Conservation (phyloP, 768 basidiomycete species). For the Saitozyma podzolica region DNA sequence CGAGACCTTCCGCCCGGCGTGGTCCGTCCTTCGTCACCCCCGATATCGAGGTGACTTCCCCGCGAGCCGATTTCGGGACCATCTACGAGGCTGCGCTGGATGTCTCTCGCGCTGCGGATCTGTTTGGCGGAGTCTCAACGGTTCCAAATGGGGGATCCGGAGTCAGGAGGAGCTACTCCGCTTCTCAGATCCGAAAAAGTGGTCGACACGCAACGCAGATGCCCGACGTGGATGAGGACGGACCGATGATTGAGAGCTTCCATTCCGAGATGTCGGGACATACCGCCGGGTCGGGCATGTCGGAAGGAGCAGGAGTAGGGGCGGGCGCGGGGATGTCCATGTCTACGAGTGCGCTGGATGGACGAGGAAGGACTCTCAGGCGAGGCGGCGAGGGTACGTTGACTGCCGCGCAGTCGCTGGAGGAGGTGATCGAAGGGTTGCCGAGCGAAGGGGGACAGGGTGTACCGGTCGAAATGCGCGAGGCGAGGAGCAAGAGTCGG, state of each 20-base stretch:
- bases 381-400: not conserved
- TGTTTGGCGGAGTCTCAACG: too few relatives aligned
- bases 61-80: slow-evolving; percentile 19
- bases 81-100: slow-evolving; percentile 50
- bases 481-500: slow-evolving; percentile 35
- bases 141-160: too few relatives aligned
- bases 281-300: slow-evolving; percentile 8
- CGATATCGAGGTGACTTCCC: too few relatives aligned
- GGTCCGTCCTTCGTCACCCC: too few relatives aligned
- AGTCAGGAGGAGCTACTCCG: too few relatives aligned
- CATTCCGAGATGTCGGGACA: slow-evolving; percentile 62
- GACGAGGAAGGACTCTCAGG: slow-evolving; percentile 22
- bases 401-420: slow-evolving; percentile 6
- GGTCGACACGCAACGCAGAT: slow-evolving; percentile 12
- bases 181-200: slow-evolving; percentile 1
- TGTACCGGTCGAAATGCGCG: slow-evolving; percentile 18
- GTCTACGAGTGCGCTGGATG: slow-evolving; percentile 21
- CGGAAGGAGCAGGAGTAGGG: not conserved
- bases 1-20: too few relatives aligned
- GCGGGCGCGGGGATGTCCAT: slow-evolving; percentile 4
- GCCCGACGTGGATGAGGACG: slow-evolving; percentile 53
- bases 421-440: slow-evolving; percentile 23
- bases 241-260: slow-evolving; percentile 70
- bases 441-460: slow-evolving; percentile 19
- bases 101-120: slow-evolving; percentile 46